phyloP scores from a whole-genome alignment of 495 filamentous ascomycete species.

The Copromyces sp. region DNA sequence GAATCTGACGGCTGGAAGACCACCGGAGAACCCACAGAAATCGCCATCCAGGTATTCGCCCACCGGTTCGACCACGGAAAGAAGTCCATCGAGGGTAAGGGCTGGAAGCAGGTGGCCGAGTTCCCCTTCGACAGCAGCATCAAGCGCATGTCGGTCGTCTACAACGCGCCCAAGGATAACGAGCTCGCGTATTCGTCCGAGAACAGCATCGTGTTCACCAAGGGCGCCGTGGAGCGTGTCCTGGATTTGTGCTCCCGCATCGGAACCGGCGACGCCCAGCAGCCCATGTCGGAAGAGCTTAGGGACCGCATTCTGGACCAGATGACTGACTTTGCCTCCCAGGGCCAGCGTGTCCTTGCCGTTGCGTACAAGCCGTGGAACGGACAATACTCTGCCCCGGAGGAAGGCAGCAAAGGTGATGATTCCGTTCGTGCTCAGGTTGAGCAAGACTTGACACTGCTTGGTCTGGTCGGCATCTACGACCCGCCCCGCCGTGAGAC shows the following conservation, averaged over 20 bases:
- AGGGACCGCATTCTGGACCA: slow-evolving; percentile 52
- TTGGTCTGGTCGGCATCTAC: slow-evolving; percentile 66
- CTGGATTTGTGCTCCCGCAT: slow-evolving; percentile 59
- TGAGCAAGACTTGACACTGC: slow-evolving; percentile 47
- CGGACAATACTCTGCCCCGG: slow-evolving; percentile 11
- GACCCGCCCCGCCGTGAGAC: slow-evolving; percentile 66
- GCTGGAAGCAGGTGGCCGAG: slow-evolving; percentile 58
- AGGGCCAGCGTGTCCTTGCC: slow-evolving; percentile 76
- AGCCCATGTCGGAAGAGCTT: slow-evolving; percentile 45
- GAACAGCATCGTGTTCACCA: slow-evolving; percentile 55
- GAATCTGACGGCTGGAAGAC: slow-evolving; percentile 53
- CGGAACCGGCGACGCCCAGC: slow-evolving; percentile 39
- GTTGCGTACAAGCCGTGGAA: slow-evolving; percentile 45
- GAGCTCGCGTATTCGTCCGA: slow-evolving; percentile 18
- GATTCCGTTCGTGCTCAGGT: slow-evolving; percentile 35
- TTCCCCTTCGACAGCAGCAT: slow-evolving; percentile 75
- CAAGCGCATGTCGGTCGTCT: slow-evolving; percentile 79
- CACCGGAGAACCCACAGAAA: slow-evolving; percentile 74
- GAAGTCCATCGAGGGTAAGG: slow-evolving; percentile 37
- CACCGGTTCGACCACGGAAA: slow-evolving; percentile 57
- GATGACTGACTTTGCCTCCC: slow-evolving; percentile 57
- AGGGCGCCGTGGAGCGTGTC: slow-evolving; percentile 73
- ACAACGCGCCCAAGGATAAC: slow-evolving; percentile 28
- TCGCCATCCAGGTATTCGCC: slow-evolving; percentile 71
- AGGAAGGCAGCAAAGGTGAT: slow-evolving; percentile 7